Conservation (phyloP, 257 asterid genomes). For the Echium plantagineum region DNA sequence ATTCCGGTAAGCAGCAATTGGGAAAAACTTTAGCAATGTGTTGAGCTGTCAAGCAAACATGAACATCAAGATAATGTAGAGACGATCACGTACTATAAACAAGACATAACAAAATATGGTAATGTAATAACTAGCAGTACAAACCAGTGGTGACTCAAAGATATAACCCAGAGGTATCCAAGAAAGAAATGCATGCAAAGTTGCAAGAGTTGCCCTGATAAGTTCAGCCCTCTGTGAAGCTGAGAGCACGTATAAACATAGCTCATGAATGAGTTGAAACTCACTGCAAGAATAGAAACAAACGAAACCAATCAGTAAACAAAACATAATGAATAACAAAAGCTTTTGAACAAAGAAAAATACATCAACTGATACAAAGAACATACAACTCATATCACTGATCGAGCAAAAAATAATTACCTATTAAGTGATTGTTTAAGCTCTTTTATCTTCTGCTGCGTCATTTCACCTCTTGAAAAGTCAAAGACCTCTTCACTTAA, state of each 20-base stretch:
- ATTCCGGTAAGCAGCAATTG: slow-evolving; percentile 71
- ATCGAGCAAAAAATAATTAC: slow-evolving; percentile 19
- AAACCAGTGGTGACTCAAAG: slow-evolving; percentile 92
- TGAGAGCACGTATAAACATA: slow-evolving; percentile 79
- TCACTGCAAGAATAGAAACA: slow-evolving; percentile 41
- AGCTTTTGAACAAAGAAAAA: not conserved
- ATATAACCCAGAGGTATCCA: slow-evolving; percentile 99
- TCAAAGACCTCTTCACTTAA: slow-evolving; percentile 97
- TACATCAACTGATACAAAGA: not conserved
- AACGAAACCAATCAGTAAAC: not conserved
- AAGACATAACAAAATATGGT: not conserved
- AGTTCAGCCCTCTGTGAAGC: slow-evolving; percentile 95
- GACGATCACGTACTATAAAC: not conserved
- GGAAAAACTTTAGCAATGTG: slow-evolving; percentile 62
- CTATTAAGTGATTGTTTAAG: slow-evolving; percentile 86
- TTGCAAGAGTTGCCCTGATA: slow-evolving; percentile 81
- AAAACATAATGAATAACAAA: not conserved
- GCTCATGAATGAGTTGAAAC: slow-evolving; percentile 89
- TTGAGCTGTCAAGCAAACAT: slow-evolving; percentile 55
- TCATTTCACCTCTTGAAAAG: slow-evolving; percentile 99
- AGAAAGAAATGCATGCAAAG: slow-evolving; percentile 93
- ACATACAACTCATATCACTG: not conserved
- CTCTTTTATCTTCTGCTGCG: slow-evolving; percentile 94
- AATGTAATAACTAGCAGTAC: slow-evolving; percentile 20
- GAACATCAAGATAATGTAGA: not conserved